Conservation (phyloP, 140 eudicot species). For the Bidens hawaiensis region DNA sequence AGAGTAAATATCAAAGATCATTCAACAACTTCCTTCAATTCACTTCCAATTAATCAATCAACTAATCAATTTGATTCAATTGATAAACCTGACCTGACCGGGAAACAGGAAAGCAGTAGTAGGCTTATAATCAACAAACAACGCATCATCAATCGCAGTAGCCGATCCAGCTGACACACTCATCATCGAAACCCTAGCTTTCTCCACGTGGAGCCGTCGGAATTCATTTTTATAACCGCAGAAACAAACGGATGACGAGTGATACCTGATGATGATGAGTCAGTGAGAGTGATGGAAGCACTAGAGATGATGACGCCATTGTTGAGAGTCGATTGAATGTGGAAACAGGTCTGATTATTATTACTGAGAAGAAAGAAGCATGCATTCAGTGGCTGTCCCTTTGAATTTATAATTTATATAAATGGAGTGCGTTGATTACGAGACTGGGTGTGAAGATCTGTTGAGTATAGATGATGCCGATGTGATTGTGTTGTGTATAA, state of each 20-base stretch:
- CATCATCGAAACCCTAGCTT: slow-evolving; percentile 76
- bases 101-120: slow-evolving; percentile 81
- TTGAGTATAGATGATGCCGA: no score
- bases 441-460: no score
- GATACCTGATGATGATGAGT: slow-evolving; percentile 1
- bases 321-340: slow-evolving; percentile 13
- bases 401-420: no score
- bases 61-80: not conserved
- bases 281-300: slow-evolving; percentile 54
- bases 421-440: no score
- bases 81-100: slow-evolving; percentile 61
- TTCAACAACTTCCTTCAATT: not conserved
- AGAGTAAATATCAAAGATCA: no score
- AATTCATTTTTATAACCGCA: slow-evolving; percentile 44
- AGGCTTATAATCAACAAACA: slow-evolving; percentile 71
- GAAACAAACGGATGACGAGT: slow-evolving; percentile 29
- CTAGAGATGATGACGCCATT: slow-evolving; percentile 38
- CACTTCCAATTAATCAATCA: not conserved
- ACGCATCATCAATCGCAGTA: slow-evolving; percentile 44
- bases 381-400: no score
- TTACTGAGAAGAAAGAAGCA: no score
- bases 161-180: slow-evolving; percentile 61
- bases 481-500: no score
- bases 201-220: slow-evolving; percentile 40
- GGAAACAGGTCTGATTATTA: slow-evolving; percentile 14